phyloP scores from a whole-genome alignment of 495 filamentous ascomycete genomes.

The Lophiotrema nucula region DNA sequence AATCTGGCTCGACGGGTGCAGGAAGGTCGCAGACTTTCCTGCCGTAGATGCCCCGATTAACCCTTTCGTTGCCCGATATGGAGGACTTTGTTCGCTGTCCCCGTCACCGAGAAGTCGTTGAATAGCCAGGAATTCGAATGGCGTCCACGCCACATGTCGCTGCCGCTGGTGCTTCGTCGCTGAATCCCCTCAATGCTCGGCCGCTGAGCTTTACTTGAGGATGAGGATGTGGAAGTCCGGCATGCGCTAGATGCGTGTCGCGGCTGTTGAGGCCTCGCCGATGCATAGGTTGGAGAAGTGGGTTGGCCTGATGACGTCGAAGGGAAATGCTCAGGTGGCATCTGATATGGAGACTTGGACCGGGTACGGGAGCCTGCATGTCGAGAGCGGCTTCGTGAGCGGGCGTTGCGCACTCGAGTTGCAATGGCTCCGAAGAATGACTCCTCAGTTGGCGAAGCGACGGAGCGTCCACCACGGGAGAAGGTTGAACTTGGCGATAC shows the following conservation, averaged over 20 bases:
- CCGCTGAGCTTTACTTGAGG: constrained; percentile 2
- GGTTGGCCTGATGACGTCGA: constrained; percentile 1
- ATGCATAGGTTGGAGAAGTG: constrained; percentile 13
- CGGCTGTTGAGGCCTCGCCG: constrained; percentile 20
- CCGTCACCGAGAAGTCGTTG: constrained; percentile 34
- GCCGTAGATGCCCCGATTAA: neutral
- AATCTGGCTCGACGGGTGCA: constrained; percentile 11
- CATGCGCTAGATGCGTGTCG: constrained; percentile 25
- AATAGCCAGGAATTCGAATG: constrained; percentile 36
- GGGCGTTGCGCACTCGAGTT: constrained; percentile 18
- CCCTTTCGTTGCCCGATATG: constrained; percentile 25
- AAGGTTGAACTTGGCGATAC: constrained; percentile 26
- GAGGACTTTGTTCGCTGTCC: constrained; percentile 27
- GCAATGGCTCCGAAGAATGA: constrained; percentile 34
- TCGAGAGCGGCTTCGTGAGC: constrained; percentile 28
- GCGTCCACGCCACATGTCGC: constrained; percentile 33
- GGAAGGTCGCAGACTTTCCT: constrained; percentile 22
- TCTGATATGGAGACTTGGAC: constrained; percentile 28
- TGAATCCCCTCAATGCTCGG: constrained; percentile 14
- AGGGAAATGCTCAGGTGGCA: constrained; percentile 31
- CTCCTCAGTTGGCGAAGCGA: constrained; percentile 24
- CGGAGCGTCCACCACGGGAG: constrained; percentile 13
- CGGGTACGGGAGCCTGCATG: constrained; percentile 13
- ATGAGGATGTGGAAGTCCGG: constrained; percentile 17
- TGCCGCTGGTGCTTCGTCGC: constrained; percentile 23